A percentile compares a stretch with the other conserved stretches of the same genome.
These are phyloP conservation scores for Takashimella koratensis DNA, from an alignment of 1,284 basidiomycete genomes.

Conservation along the genomic window DNA sequence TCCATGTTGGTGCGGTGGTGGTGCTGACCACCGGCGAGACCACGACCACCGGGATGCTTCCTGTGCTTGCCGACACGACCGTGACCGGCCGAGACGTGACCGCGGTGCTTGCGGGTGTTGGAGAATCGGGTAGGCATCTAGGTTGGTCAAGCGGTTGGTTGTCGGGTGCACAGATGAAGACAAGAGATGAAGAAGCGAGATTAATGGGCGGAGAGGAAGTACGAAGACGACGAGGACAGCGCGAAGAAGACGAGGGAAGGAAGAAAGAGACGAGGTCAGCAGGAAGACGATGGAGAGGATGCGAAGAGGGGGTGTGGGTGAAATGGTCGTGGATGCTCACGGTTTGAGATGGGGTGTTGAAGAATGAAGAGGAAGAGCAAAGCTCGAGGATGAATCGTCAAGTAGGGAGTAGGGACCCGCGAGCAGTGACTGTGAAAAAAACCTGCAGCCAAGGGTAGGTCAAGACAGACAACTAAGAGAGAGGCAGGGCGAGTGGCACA, in stretches of 20 bases:
- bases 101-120: conserved; percentile 97
- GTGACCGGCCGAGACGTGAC: conserved; percentile 97
- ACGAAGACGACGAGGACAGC: not conserved
- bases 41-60: conserved; percentile 99
- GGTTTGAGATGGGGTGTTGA: not conserved
- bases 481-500: not conserved
- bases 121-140: conserved; percentile 87
- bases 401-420: not conserved
- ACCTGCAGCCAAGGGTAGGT: not conserved
- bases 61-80: conserved; percentile 99
- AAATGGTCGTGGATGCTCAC: no score
- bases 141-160: no score
- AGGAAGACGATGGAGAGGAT: no score
- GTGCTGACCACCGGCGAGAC: conserved; percentile 99
- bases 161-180: no score
- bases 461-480: not conserved
- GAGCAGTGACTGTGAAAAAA: no score
- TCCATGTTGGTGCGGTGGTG: conserved; percentile 78
- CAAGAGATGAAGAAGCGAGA: no score
- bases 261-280: not conserved
- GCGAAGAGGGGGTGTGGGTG: no score
- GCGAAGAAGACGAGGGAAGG: not conserved
- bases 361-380: not conserved
- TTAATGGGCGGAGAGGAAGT: not conserved
- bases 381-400: not conserved